These are phyloP conservation scores for Suhomyces wounanorum DNA, from an alignment of 1,139 yeast genomes.

Conservation along the genomic window DNA sequence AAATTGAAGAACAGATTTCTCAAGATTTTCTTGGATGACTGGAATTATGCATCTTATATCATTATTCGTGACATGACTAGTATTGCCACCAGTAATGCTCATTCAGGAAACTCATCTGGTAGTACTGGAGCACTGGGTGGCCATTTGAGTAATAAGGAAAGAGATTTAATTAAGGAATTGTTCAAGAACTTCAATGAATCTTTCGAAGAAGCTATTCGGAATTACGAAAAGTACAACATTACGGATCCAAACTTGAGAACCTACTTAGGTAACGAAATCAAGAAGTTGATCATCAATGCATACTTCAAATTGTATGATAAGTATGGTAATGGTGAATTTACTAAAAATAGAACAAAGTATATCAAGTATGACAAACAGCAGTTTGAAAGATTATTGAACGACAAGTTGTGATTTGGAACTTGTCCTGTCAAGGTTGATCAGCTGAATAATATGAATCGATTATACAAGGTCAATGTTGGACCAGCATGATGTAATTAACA, in stretches of 20 bases:
- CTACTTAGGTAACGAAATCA: constrained; percentile 64
- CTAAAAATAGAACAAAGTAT: constrained; percentile 72
- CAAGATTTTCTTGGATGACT: constrained; percentile 75
- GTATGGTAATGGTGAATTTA: constrained; percentile 67
- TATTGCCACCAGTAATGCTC: constrained; percentile 43
- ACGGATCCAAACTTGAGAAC: constrained; percentile 67
- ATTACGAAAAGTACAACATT: constrained; percentile 64
- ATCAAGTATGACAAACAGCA: constrained; percentile 67
- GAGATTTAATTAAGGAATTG: constrained; percentile 82
- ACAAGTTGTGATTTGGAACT: constrained; percentile 24
- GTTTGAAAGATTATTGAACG: constrained; percentile 53
- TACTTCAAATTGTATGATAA: constrained; percentile 83
- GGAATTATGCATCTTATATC: constrained; percentile 78
- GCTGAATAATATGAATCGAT: background rate
- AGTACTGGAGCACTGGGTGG: constrained; percentile 21
- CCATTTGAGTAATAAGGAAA: constrained; percentile 61
- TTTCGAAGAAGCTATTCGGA: constrained; percentile 70
- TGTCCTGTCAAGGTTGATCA: background rate
- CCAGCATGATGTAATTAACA: background rate
- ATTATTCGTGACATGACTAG: constrained; percentile 71
- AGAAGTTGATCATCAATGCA: constrained; percentile 72
- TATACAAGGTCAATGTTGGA: background rate
- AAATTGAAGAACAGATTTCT: constrained; percentile 73
- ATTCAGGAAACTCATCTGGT: constrained; percentile 36
- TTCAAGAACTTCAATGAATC: constrained; percentile 80